Base-by-base conservation (phyloP, 805 yeast genomes). In the Saccharomycopsis javanensis region DNA sequence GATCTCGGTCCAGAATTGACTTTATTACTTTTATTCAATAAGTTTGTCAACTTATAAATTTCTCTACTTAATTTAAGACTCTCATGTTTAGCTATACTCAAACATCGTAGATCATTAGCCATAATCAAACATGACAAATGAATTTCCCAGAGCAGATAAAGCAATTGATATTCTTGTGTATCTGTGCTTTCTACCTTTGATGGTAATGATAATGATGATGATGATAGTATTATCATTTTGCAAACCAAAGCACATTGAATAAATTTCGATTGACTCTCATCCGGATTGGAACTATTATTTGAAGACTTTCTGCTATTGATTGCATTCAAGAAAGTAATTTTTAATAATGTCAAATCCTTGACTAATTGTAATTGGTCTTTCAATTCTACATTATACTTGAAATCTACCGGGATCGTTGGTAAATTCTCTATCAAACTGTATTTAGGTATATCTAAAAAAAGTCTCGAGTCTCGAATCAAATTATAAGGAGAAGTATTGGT, bases 71-170 rank as follows among this genome's bases (percentile, higher is more conserved):
- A 50, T 30, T 63, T 61, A 16, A 61, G 62, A 16, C 67, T 54
- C 42, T 67, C 70, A 27, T 65, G 65, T 54, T 65, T 68, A 3
- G 69, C 67, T 0, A 64, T 31, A 15, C 50, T 54, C 13, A 38
- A 20, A 18, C 60, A 58, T 11, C 61, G 50, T 3, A 63, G 50
- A 46, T 67, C 68, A 33, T 59, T 62, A 0, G 66, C 59, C 30
- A 66, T 59, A 1, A 66, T 25, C 18, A 67, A 53, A 0, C 60
- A 28, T 0, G 60, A 52, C 2, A 67, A 61, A 25, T 67, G 62
- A 4, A 64, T 50, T 51, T 65, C 69, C 70, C 70, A 67, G 2
- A 65, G 42, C 37, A 50, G 31, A 16, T 57, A 60, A 20, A 60
- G 54, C 38, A 50, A 27, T 45, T 23, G 48, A 15, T 48, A n/a